Conservation (phyloP, 2,329 filamentous ascomycete genomes). For the Capronia epimyces region DNA sequence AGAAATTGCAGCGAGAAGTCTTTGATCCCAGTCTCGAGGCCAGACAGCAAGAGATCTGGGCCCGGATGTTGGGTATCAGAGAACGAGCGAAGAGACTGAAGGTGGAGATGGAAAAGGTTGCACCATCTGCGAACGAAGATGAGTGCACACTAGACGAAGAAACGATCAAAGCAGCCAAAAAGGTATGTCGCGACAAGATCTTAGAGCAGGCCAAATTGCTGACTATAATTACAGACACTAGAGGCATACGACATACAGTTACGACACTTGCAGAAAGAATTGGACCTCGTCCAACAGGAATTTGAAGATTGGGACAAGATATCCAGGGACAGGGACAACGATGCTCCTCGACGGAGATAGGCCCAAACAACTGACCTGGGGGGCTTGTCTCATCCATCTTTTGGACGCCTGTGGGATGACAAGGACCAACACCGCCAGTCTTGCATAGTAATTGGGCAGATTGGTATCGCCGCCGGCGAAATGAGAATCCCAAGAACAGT, state of each 20-base stretch:
- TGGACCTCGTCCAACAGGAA: constrained; percentile 55
- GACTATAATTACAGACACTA: constrained; percentile 38
- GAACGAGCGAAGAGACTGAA: constrained; percentile 56
- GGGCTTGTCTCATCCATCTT: background rate
- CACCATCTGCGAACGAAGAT: constrained; percentile 39
- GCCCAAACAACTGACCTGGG: background rate
- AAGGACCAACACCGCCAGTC: constrained; percentile 4
- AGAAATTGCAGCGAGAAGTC: constrained; percentile 53
- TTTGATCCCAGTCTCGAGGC: constrained; percentile 57
- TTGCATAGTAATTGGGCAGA: constrained; percentile 21
- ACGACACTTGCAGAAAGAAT: constrained; percentile 56
- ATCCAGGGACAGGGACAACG: constrained; percentile 19
- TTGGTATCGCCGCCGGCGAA: constrained; percentile 5
- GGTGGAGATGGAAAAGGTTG: constrained; percentile 51
- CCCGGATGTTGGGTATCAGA: constrained; percentile 57
- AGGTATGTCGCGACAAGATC: constrained; percentile 42
- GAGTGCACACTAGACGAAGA: constrained; percentile 51
- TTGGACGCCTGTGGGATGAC: background rate
- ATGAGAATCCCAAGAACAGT: constrained; percentile 4
- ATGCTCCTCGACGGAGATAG: constrained; percentile 21
- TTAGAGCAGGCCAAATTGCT: background rate
- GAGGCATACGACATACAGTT: constrained; percentile 49
- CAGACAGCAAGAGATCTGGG: constrained; percentile 62
- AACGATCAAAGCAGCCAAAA: constrained; percentile 55
- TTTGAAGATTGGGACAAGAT: constrained; percentile 51